Percentiles rank a stretch among this genome's conserved stretches.
Conservation (phyloP, 306 rosid genomes). For the Trifolium subterraneum region DNA sequence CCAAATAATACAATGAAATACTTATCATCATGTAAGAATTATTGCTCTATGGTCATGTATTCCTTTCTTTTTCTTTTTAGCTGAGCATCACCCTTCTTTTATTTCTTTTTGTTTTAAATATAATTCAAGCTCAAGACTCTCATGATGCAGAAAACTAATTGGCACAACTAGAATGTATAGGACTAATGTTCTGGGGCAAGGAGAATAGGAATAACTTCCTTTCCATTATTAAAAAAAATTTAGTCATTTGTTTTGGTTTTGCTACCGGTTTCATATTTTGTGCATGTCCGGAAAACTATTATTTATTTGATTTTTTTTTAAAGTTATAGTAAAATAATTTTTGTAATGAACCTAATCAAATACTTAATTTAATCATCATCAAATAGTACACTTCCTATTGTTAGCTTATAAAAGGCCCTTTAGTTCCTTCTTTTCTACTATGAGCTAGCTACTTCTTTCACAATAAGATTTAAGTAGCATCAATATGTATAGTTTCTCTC, state of each 20-base stretch:
- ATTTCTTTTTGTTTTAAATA: slow-evolving; percentile 34
- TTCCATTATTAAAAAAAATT: not conserved
- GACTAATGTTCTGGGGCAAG: slow-evolving; percentile 32
- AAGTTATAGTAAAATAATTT: not conserved
- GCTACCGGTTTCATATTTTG: slow-evolving; percentile 16
- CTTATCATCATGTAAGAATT: too few species aligned
- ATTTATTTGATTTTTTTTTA: not conserved
- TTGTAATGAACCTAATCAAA: not conserved
- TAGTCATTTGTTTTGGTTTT: slow-evolving; percentile 13
- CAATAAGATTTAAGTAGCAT: not conserved
- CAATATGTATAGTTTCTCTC: not conserved
- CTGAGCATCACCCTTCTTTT: slow-evolving; percentile 25
- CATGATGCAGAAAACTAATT: slow-evolving; percentile 44
- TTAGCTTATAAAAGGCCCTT: slow-evolving; percentile 58
- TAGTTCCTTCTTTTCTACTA: slow-evolving; percentile 19
- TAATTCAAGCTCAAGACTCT: slow-evolving; percentile 24
- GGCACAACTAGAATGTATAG: slow-evolving; percentile 41
- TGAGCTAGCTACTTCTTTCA: slow-evolving; percentile 20
- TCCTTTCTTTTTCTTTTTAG: slow-evolving; percentile 36
- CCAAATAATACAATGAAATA: too few species aligned
- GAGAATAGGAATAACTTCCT: slow-evolving; percentile 65
- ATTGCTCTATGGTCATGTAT: slow-evolving; percentile 8
- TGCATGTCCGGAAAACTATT: not conserved
- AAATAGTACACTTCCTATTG: not conserved
- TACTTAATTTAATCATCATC: slow-evolving; percentile 5